Percentiles rank a stretch among this genome's conserved stretches.
Evolutionary conservation across 306 rosid genomes (phyloP).

Genomic region (Cajanus cajan): DNA sequence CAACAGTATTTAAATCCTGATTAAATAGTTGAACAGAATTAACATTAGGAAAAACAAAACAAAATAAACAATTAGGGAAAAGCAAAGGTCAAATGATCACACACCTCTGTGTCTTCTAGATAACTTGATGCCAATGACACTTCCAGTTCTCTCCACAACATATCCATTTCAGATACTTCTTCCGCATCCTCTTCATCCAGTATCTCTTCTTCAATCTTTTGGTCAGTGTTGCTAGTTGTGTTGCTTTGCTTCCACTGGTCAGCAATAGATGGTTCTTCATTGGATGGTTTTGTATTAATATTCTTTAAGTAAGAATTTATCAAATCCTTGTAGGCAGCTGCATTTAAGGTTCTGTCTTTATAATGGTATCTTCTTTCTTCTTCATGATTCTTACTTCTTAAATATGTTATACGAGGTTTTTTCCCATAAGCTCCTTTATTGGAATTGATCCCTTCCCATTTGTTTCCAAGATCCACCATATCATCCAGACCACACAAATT

Average conservation of each 20-base stretch:
- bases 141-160: slow-evolving; percentile 89
- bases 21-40: slow-evolving; percentile 32
- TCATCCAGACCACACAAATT: slow-evolving; percentile 43
- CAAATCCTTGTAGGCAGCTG: slow-evolving; percentile 74
- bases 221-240: slow-evolving; percentile 29
- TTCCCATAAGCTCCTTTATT: slow-evolving; percentile 29
- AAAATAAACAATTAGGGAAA: not conserved
- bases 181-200: slow-evolving; percentile 38
- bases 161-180: slow-evolving; percentile 62
- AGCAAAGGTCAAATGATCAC: not conserved
- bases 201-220: slow-evolving; percentile 28
- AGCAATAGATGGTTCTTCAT: slow-evolving; percentile 50
- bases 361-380: slow-evolving; percentile 42
- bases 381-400: slow-evolving; percentile 33
- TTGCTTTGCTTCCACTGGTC: slow-evolving; percentile 77
- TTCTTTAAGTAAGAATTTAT: slow-evolving; percentile 67
- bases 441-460: slow-evolving; percentile 50
- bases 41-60: not conserved
- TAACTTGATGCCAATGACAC: slow-evolving; percentile 69
- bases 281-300: slow-evolving; percentile 45
- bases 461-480: slow-evolving; percentile 48
- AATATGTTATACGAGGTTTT: slow-evolving; percentile 24
- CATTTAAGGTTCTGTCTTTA: slow-evolving; percentile 60
- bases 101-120: slow-evolving; percentile 69
- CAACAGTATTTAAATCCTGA: slow-evolving; percentile 54